Evolutionary conservation across 495 filamentous ascomycete genomes (phyloP), one percentile per base, ranked within the genome.

Genomic region (Evansstolkia leycettana): DNA sequence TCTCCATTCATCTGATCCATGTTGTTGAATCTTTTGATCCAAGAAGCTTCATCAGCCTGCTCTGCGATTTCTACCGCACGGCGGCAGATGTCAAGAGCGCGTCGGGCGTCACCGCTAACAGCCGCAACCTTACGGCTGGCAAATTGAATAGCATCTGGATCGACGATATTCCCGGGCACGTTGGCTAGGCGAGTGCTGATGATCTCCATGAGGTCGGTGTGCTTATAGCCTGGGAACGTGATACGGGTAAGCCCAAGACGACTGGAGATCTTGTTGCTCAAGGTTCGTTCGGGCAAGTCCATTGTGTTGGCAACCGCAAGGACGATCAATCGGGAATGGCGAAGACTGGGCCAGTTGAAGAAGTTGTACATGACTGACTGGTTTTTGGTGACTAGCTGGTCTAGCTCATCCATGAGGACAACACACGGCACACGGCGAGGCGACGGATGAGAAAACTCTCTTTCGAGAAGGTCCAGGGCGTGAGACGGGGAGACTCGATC

Each of bases 331-430:
- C 86, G 73, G 18, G 83, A 90, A 52, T 99, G 85, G 23, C 82
- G 75, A 13, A 94, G 71, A 13, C 79, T 78, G n/a, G 92, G 92
- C 92, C 92, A 99, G 50, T 99, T 99, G 74, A 99, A 99, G 58
- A 99, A 99, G 52, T 99, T 99, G 64, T 99, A 99, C 92, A 99
- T 99, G 51, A 99, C 92, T 17, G 83, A 85, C 47, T 99, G 92
- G 50, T 90, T 94, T 40, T 85, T 88, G 14, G 92, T 99, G 2
- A 95, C 92, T 3, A 99, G 73, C 52, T 99, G 92, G 58, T 99
- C 92, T 27, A 99, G 72, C 62, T 99, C 92, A 50, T 99, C 92
- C 92, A 99, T 99, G 27, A 99, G 62, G 6, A 99, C 92, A 17
- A 99, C 92, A 49, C 92, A 96, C 0, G 92, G 92, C 8, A 94